phyloP scores from a whole-genome alignment of 768 basidiomycete species.

The Suillus decipiens region DNA sequence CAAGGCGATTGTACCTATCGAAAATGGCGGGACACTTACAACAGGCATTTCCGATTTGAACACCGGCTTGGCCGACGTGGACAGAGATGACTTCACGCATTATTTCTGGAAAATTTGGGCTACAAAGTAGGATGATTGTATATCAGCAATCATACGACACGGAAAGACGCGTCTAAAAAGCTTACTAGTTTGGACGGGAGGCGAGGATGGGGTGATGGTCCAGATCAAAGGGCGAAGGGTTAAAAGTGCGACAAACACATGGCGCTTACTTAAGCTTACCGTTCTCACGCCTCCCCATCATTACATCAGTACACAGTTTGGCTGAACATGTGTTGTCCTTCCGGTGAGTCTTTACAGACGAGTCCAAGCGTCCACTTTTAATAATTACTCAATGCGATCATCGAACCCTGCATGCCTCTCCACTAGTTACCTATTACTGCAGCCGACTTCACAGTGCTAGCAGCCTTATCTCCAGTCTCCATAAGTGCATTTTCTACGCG shows the following conservation, averaged over 20 bases:
- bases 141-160: constrained; percentile 20
- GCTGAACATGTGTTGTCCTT: not conserved
- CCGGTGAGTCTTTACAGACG: not conserved
- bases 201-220: constrained; percentile 30
- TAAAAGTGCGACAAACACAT: constrained; percentile 41
- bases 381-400: constrained; percentile 1
- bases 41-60: constrained; percentile 97
- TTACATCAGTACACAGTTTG: constrained; percentile 10
- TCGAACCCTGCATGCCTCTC: constrained; percentile 1
- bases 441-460: constrained; percentile 1
- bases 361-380: not conserved
- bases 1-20: constrained; percentile 5
- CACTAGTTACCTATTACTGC: not conserved
- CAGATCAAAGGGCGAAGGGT: constrained; percentile 38
- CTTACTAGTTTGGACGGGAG: constrained; percentile 29
- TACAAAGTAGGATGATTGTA: constrained; percentile 1
- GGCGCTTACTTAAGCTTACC: constrained; percentile 30
- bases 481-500: not conserved
- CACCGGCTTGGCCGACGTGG: constrained; percentile 98
- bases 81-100: constrained; percentile 98
- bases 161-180: constrained; percentile 30
- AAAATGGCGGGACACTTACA: constrained; percentile 59
- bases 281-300: constrained; percentile 26
- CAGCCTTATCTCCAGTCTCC: constrained; percentile 10
- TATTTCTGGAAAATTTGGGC: constrained; percentile 28